Evolutionary conservation across 2,329 filamentous ascomycete species (phyloP), one percentile per base, ranked within the genome.

Genomic region (Trichoderma polysporum): DNA sequence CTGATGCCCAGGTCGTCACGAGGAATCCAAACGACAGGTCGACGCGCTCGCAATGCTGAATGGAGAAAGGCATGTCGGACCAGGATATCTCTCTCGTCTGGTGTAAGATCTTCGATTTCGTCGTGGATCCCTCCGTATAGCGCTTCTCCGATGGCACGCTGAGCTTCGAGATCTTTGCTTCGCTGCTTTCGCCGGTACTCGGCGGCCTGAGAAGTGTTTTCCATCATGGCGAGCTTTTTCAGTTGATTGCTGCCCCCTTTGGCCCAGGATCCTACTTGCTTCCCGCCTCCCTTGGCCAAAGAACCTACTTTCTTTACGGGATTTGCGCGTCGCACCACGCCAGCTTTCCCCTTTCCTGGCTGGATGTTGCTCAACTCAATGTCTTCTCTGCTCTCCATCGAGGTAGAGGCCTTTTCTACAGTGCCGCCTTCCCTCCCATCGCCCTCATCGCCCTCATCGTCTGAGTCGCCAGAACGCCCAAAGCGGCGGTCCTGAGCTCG

Each of bases 21-120:
- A 0, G 95, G 95, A 52, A 99, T 92, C 95, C 95, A 99, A 29
- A 99, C 89, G 0, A 92, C 92, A 0, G 95, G 95, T 62, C 93
- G 86, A 61, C 91, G 87, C 1, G 94, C 92, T 9, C 95, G 88
- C 41, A 97, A 83, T 0, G 95, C 95, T 37, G 89, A 90, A 75
- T 99, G 95, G 79, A 94, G 90, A 78, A 99, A 99, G 0, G 94
- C 93, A 73, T 93, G 90, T 64, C 90, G 90, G 13, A 95, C 91
- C 45, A 98, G 86, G 67, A 88, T 84, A 75, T 98, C 94, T 72
- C 95, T 87, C 76, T 97, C 93, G 19, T 94, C 92, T 0, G 93
- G 92, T 1, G 92, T 95, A 57, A 99, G 83, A 75, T 99, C 95
- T 77, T 97, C 94, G 70, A 99, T 90, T 81, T 97, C 94, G 74